These are phyloP conservation scores for Flueggea neowawraea DNA, from an alignment of 441 rosid species.

Conservation along the genomic window DNA sequence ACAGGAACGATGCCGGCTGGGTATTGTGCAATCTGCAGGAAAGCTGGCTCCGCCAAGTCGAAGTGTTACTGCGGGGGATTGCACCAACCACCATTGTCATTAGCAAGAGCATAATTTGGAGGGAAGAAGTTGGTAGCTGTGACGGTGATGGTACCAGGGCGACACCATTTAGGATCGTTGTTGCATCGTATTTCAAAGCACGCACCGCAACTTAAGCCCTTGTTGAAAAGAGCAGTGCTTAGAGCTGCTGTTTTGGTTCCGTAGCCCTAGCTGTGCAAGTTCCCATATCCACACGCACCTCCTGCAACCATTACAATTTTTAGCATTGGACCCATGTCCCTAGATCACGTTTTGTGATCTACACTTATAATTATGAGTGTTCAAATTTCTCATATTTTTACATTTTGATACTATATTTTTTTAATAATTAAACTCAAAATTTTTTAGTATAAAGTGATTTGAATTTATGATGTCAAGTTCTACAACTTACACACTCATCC, in stretches of 20 bases:
- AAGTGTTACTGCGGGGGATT: constrained; percentile 61
- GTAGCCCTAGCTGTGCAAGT: constrained; percentile 47
- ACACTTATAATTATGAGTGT: too few species aligned
- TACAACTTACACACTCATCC: too few species aligned
- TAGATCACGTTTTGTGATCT: too few species aligned
- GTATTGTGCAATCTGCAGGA: constrained; percentile 32
- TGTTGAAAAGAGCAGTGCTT: constrained; percentile 58
- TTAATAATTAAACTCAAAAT: too few species aligned
- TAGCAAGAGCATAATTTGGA: constrained; percentile 26
- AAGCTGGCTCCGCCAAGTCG: constrained; percentile 49
- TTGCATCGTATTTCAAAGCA: constrained; percentile 48
- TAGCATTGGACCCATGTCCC: not conserved
- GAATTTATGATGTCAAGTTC: too few species aligned
- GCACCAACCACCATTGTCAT: constrained; percentile 51
- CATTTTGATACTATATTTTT: too few species aligned
- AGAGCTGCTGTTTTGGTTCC: constrained; percentile 50
- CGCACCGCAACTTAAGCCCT: constrained; percentile 56
- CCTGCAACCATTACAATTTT: constrained; percentile 19
- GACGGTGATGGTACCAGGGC: constrained; percentile 32
- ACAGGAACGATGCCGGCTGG: constrained; percentile 60
- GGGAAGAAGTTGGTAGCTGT: constrained; percentile 73
- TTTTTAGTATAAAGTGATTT: too few species aligned
- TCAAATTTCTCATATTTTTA: too few species aligned
- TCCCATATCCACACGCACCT: constrained; percentile 72
- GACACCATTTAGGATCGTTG: constrained; percentile 46